Evolutionary conservation across 192 early-diverging fungal species (phyloP).

Genomic region (Borealophlyctis nickersoniae): DNA sequence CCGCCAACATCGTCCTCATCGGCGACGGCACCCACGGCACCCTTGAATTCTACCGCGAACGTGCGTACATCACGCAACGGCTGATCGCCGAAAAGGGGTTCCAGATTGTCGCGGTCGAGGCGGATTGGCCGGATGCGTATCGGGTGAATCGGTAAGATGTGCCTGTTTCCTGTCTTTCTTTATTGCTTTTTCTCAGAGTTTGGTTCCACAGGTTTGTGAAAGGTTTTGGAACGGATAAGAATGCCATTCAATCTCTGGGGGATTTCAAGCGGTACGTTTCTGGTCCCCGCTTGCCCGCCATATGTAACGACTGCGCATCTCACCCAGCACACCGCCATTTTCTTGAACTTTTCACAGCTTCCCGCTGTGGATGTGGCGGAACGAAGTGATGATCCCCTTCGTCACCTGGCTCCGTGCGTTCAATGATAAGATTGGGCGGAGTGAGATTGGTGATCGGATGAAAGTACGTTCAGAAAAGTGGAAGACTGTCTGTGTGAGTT

Average conservation of each 20-base stretch:
- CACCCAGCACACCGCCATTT: too few relatives aligned
- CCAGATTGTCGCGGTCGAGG: not conserved
- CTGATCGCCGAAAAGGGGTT: constrained; percentile 15
- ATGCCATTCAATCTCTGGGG: constrained; percentile 3
- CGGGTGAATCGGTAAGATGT: constrained; percentile 12
- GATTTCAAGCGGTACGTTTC: constrained; percentile 17
- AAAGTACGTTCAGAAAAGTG: too few relatives aligned
- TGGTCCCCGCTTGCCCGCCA: too few relatives aligned
- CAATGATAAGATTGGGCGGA: constrained; percentile 14
- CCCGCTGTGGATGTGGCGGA: constrained; percentile 21
- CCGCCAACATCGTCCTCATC: constrained; percentile 7
- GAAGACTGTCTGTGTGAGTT: too few relatives aligned
- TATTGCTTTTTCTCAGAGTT: not conserved
- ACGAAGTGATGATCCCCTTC: constrained; percentile 15
- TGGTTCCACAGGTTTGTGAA: not conserved
- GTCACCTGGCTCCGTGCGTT: constrained; percentile 10
- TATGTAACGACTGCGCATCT: too few relatives aligned
- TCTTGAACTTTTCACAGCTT: constrained; percentile 4
- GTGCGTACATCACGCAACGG: constrained; percentile 19
- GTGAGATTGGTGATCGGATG: too few relatives aligned
- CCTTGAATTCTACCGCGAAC: constrained; percentile 17
- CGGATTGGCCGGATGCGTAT: constrained; percentile 13
- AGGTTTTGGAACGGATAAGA: not conserved
- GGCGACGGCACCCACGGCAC: constrained; percentile 21
- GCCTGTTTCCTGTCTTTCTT: not conserved